Evolutionary conservation across 1,284 basidiomycete genomes (phyloP), one percentile per base, ranked within the genome.

Genomic region (Termitomyces sp.): DNA sequence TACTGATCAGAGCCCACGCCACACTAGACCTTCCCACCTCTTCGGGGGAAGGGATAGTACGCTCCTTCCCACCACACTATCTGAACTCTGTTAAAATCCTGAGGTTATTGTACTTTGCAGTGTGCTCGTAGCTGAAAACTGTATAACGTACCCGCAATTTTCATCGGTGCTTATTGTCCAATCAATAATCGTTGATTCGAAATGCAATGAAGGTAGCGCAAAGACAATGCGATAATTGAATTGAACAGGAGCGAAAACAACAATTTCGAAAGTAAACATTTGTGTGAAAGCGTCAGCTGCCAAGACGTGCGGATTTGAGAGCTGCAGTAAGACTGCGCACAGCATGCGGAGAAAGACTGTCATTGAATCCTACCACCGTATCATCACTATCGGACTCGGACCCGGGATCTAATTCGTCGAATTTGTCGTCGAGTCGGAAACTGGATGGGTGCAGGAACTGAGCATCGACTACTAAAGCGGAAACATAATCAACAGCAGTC

Each of bases 321-420:
- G 7, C 21, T 42, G 5, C 24, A 8, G 11, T 8, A 38, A 13
- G 28, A 24, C 4, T n/a, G 7, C 11, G 13, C 13, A 13, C 21
- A 11, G 26, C 24, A 1, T 13, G 19, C 11, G 10, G 6, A 13
- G 31, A 42, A 47, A 30, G 18, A 38, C 11, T 8, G 19, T 43
- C 46, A 53, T 37, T n/a, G 42, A 43, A 38, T 34, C 30, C 40
- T 19, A 48, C 16, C n/a, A 48, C 34, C 11, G 46, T 53, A 19
- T 21, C 46, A 37, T 42, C 50, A 28, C 31, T 33, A n/a, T 33
- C 37, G 16, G 46, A 42, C 31, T 52, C 37, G 14, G 39, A 30
- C 31, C 48, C 51, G 10, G 11, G 24, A 38, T 38, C 45, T 24
- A 35, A 31, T 21, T 9, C 34, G 14, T 40, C 18, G 4, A 35